These are phyloP conservation scores for Fusarium liriodendri DNA, from an alignment of 2,329 filamentous ascomycete species.

Conservation along the genomic window DNA sequence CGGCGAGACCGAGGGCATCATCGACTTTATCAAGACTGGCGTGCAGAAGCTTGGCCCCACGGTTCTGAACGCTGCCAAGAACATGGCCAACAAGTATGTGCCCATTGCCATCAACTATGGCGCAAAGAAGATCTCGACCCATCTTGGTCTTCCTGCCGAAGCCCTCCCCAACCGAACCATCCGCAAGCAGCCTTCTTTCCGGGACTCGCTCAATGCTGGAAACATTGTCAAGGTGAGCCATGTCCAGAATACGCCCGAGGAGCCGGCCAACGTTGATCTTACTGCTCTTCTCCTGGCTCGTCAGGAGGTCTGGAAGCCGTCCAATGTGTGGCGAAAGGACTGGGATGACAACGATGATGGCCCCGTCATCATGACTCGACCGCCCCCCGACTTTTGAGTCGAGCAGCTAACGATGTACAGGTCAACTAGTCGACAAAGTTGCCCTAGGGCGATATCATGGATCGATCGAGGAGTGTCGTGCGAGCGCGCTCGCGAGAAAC, in stretches of 20 bases:
- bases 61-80: conserved; percentile 3
- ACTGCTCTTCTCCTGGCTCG: background rate
- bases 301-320: background rate
- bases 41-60: conserved; percentile 14
- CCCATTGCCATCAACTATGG: conserved; percentile 7
- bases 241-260: background rate
- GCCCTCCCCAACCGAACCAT: background rate
- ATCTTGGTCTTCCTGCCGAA: background rate
- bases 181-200: background rate
- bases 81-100: conserved; percentile 7
- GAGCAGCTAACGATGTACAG: background rate
- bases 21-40: conserved; percentile 23
- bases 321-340: background rate
- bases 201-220: background rate
- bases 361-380: background rate
- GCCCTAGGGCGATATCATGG: background rate
- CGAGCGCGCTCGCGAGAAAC: background rate
- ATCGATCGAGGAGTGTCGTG: background rate
- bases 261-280: background rate
- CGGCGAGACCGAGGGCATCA: conserved; percentile 11
- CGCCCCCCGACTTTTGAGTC: background rate
- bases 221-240: background rate
- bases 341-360: background rate
- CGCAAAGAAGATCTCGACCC: background rate
- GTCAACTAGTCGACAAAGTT: background rate